Evolutionary conservation across 169 alveolate species (phyloP), one percentile per base, ranked within the genome.

Genomic region (Cryptosporidium canis): DNA sequence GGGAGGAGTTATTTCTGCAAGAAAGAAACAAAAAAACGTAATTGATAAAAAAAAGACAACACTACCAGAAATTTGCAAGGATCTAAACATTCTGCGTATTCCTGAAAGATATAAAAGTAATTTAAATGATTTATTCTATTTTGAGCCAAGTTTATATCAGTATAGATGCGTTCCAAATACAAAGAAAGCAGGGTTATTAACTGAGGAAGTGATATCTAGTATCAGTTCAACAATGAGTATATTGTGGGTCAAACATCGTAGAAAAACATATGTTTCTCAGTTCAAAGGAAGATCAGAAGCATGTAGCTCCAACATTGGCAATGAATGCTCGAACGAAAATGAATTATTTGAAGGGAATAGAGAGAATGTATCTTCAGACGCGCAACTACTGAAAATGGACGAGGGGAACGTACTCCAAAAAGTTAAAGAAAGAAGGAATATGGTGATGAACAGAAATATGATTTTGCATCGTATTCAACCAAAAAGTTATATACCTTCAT

Each of bases 141-240:
- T 77, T 77, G 87, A 77, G 33, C 87, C 87, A 8, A 77, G 31
- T 27, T 24, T 77, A 37, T 77, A 77, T 8, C 87, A 77, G 43
- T 77, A 77, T 41, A 77, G 77, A 61, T 77, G 87, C 51, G 87
- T 58, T 0, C 70, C 77, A 56, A 77, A 77, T 61, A 77, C 87
- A 16, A 55, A 77, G 24, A 77, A 77, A 31, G 87, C 72, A 77
- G 87, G 87, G 8, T 77, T 77, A 45, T 77, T 77, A 37, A 77
- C 87, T 27, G 87, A 77, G 29, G 72, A 77, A 58, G 72, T 77
- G 24, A 18, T 55, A 44, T 77, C 87, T 14, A 77, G 87, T 61
- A 47, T 77, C 21, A 77, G 87, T 77, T 58, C 87, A 4, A 77
- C 87, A 41, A 77, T 77, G 87, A 77, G 87, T 58, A 39, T 77